Evolutionary conservation across 2,329 filamentous ascomycete species (phyloP).

Genomic region (Diaporthe caulivora): DNA sequence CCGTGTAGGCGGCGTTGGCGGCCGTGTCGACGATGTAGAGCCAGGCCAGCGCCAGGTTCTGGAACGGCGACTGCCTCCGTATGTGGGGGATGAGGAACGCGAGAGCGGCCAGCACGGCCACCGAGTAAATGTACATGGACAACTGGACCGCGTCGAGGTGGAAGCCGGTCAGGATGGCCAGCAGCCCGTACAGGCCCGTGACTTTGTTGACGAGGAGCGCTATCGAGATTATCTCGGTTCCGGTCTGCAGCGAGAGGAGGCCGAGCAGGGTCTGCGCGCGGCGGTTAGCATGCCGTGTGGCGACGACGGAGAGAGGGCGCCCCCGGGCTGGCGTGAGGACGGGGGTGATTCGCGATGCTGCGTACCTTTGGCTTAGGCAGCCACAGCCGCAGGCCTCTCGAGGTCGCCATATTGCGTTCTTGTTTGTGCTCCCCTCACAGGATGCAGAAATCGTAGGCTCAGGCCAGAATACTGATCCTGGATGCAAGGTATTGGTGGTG

Average conservation of each 20-base stretch:
- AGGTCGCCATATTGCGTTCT: constrained; percentile 29
- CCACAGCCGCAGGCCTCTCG: constrained; percentile 28
- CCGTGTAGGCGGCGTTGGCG: constrained; percentile 85
- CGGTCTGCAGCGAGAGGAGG: constrained; percentile 87
- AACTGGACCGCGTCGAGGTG: constrained; percentile 85
- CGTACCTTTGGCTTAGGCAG: constrained; percentile 39
- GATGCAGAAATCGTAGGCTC: background rate
- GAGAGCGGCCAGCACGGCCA: constrained; percentile 76
- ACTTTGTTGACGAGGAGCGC: constrained; percentile 92
- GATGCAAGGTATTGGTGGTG: constrained; percentile 12
- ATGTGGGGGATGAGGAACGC: constrained; percentile 83
- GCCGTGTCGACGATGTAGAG: constrained; percentile 86
- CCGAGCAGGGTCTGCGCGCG: constrained; percentile 80
- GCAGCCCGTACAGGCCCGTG: constrained; percentile 89
- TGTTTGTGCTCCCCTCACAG: background rate
- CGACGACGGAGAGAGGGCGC: background rate
- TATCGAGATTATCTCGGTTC: constrained; percentile 85
- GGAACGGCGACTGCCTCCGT: constrained; percentile 80
- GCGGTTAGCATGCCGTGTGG: background rate
- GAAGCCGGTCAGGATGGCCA: constrained; percentile 90
- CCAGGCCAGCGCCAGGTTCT: constrained; percentile 85
- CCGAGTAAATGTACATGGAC: constrained; percentile 91
- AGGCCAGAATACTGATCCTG: background rate
- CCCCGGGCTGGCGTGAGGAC: constrained; percentile 11
- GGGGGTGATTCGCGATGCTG: background rate